Conservation (phyloP, 192 early-diverging fungal species). For the Entomortierella parvispora region DNA sequence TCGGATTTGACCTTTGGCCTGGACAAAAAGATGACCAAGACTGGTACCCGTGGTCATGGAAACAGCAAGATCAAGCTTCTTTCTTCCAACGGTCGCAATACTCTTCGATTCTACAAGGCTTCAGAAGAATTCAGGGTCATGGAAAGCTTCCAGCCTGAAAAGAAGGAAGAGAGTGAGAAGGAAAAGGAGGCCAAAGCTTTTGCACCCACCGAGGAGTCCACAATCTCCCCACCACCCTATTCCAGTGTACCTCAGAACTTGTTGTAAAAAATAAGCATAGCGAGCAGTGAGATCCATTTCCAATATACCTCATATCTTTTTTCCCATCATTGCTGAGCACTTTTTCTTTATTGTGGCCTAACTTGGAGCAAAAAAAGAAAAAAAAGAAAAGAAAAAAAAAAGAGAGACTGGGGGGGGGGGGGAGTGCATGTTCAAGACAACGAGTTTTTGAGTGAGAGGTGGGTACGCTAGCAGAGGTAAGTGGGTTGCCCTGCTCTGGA, state of each 20-base stretch:
- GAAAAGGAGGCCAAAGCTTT: too few relatives aligned
- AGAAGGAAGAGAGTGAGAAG: background rate
- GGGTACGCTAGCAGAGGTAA: too few relatives aligned
- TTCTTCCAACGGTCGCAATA: constrained; percentile 15
- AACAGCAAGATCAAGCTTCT: constrained; percentile 27
- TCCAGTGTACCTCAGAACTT: too few relatives aligned
- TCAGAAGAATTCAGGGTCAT: too few relatives aligned
- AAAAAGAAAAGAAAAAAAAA: constrained; percentile 1
- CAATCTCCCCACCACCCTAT: too few relatives aligned
- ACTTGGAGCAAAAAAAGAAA: constrained; percentile 1
- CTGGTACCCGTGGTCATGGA: constrained; percentile 14
- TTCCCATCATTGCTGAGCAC: background rate
- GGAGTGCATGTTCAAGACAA: background rate
- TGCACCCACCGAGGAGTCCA: too few relatives aligned
- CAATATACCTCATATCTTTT: background rate
- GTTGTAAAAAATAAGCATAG: too few relatives aligned
- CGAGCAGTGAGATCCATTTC: background rate
- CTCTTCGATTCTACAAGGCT: constrained; percentile 27
- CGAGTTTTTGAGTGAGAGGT: background rate
- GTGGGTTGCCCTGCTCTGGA: too few relatives aligned
- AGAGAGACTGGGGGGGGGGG: background rate
- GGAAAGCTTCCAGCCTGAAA: background rate
- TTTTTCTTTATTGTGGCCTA: background rate
- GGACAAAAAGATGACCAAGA: constrained; percentile 22
- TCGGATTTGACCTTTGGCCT: constrained; percentile 11